phyloP scores from a whole-genome alignment of 2,329 filamentous ascomycete species.

The Alternaria triticimaculans region DNA sequence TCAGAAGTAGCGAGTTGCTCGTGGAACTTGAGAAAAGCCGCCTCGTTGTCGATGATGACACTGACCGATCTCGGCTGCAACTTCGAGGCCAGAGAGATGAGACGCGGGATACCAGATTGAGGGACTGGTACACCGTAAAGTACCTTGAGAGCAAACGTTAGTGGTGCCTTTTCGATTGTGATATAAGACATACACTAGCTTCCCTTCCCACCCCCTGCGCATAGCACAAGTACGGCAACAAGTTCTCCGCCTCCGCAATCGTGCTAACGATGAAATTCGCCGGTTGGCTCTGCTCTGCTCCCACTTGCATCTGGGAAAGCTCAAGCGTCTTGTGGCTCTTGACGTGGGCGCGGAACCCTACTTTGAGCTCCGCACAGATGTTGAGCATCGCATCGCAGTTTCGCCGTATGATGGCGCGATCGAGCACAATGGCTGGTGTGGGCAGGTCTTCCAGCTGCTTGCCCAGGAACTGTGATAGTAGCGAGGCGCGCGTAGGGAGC shows the following conservation, averaged over 20 bases:
- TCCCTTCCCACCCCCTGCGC: constrained; percentile 61
- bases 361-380: constrained; percentile 63
- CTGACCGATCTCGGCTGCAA: constrained; percentile 64
- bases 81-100: constrained; percentile 62
- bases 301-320: constrained; percentile 73
- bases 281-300: constrained; percentile 52
- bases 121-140: constrained; percentile 76
- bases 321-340: constrained; percentile 85
- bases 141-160: constrained; percentile 52
- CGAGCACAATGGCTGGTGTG: constrained; percentile 72
- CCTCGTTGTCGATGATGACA: constrained; percentile 73
- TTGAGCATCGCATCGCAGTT: constrained; percentile 78
- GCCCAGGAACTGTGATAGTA: constrained; percentile 59
- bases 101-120: constrained; percentile 64
- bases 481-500: constrained; percentile 12
- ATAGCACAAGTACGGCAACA: constrained; percentile 66
- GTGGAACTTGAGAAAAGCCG: constrained; percentile 54
- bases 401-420: constrained; percentile 67
- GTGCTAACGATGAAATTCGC: constrained; percentile 75
- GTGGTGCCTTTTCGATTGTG: background rate
- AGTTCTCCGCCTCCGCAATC: constrained; percentile 72
- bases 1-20: constrained; percentile 37
- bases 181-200: constrained; percentile 62
- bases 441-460: constrained; percentile 66
- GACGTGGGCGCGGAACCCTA: constrained; percentile 77